Evolutionary conservation across 805 yeast genomes (phyloP).

Genomic region (Danielozyma ontarioensis): DNA sequence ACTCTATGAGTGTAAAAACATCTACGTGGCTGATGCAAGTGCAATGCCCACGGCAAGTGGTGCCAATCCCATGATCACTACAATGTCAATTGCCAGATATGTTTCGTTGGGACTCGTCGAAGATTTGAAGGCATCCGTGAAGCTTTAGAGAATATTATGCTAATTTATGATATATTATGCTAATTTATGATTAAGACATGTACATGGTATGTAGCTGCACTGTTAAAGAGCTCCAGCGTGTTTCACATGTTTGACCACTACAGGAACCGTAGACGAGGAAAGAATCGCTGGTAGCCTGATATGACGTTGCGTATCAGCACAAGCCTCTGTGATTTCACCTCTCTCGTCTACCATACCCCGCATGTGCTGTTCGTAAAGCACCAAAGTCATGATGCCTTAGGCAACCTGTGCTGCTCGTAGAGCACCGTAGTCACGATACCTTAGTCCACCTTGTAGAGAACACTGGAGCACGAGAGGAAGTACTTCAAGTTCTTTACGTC

Average conservation of each 20-base stretch:
- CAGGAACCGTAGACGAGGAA: no score
- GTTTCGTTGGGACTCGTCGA: slow-evolving; percentile 34
- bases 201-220: no score
- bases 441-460: slow-evolving; percentile 27
- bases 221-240: no score
- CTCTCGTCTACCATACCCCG: background rate
- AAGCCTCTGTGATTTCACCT: background rate
- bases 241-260: no score
- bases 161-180: no score
- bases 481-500: slow-evolving; percentile 38
- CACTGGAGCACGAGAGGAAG: slow-evolving; percentile 43
- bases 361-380: background rate
- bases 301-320: no score
- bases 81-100: slow-evolving; percentile 43
- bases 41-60: slow-evolving; percentile 51
- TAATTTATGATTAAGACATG: no score
- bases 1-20: slow-evolving; percentile 43
- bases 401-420: no score
- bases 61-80: slow-evolving; percentile 48
- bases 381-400: no score
- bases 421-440: background rate
- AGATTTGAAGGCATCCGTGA: slow-evolving; percentile 17
- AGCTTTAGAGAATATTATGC: background rate
- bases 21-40: slow-evolving; percentile 47
- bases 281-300: no score